These are phyloP conservation scores for Heterobasidion annosum DNA, from an alignment of 1,284 basidiomycete species.

Conservation along the genomic window DNA sequence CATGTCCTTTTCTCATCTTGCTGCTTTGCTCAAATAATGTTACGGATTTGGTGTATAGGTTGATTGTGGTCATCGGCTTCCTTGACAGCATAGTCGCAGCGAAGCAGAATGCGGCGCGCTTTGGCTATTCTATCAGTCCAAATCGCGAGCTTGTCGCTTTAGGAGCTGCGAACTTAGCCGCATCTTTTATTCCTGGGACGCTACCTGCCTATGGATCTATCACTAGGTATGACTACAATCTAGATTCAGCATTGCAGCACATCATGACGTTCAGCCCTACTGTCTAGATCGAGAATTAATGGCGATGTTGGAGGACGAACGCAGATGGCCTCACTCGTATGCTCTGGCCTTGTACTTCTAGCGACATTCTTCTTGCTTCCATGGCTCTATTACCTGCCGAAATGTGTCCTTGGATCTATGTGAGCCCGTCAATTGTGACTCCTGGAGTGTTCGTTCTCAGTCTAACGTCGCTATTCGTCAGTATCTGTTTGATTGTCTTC, in stretches of 20 bases:
- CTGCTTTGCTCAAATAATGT: constrained; percentile 1
- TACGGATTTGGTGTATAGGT: constrained; percentile 24
- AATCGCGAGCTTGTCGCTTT: constrained; percentile 88
- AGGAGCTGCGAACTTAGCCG: constrained; percentile 74
- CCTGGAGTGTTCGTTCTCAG: background rate
- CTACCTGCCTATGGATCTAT: constrained; percentile 87
- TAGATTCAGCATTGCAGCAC: background rate
- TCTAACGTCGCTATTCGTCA: constrained; percentile 17
- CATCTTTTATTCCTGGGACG: constrained; percentile 77
- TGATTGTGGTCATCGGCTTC: constrained; percentile 71
- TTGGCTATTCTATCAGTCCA: constrained; percentile 82
- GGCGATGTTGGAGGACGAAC: constrained; percentile 81
- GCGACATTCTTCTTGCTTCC: constrained; percentile 85
- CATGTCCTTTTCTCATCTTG: background rate
- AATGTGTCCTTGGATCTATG: constrained; percentile 76
- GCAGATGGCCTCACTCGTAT: constrained; percentile 82
- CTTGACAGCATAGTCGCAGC: constrained; percentile 80
- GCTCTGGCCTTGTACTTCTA: constrained; percentile 66
- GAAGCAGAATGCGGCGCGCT: constrained; percentile 79
- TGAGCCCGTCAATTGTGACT: constrained; percentile 24
- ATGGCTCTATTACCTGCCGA: constrained; percentile 70
- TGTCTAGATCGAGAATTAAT: constrained; percentile 70
- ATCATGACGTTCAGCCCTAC: background rate
- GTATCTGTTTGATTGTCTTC: constrained; percentile 78
- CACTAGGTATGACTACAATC: constrained; percentile 45